These are phyloP conservation scores for Colletotrichum sp. DNA, from an alignment of 2,329 filamentous ascomycete species.

Conservation along the genomic window DNA sequence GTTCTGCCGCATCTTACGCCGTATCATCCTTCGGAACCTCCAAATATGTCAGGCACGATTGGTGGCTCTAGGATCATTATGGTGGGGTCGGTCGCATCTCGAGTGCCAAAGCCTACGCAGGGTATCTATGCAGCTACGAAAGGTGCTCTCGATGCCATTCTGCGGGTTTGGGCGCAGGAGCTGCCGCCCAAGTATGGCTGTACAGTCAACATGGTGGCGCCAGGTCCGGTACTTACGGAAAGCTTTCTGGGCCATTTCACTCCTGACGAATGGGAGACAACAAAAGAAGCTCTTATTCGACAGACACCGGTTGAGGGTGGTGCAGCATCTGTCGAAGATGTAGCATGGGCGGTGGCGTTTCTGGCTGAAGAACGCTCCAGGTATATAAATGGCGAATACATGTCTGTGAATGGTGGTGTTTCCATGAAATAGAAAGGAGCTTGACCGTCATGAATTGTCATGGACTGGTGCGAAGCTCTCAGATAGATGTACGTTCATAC, in stretches of 20 bases:
- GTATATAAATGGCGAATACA: slow-evolving; percentile 50
- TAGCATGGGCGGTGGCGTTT: slow-evolving; percentile 48
- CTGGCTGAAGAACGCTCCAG: slow-evolving; percentile 47
- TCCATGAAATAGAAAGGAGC: neutral
- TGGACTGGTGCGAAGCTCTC: neutral
- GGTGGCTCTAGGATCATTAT: slow-evolving; percentile 45
- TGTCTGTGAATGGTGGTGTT: slow-evolving; percentile 31
- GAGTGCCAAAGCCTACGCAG: slow-evolving; percentile 38
- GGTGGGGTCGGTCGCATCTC: slow-evolving; percentile 41
- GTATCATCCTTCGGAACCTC: neutral
- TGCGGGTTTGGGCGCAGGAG: slow-evolving; percentile 47
- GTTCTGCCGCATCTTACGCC: slow-evolving; percentile 41
- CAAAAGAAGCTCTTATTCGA: slow-evolving; percentile 42
- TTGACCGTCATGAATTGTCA: neutral
- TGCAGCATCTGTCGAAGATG: slow-evolving; percentile 49
- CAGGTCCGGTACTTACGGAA: slow-evolving; percentile 47
- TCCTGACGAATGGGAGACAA: slow-evolving; percentile 37
- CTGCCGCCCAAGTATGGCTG: slow-evolving; percentile 48
- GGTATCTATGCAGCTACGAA: slow-evolving; percentile 56
- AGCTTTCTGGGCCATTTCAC: slow-evolving; percentile 29
- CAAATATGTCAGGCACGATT: neutral
- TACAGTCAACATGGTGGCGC: slow-evolving; percentile 50
- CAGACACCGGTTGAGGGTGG: slow-evolving; percentile 44
- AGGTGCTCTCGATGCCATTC: slow-evolving; percentile 53
- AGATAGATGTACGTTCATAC: neutral